Percentiles rank a stretch among this genome's conserved stretches.
Evolutionary conservation across 257 asterid species (phyloP).

Genomic region (Solanum chiquidenum): DNA sequence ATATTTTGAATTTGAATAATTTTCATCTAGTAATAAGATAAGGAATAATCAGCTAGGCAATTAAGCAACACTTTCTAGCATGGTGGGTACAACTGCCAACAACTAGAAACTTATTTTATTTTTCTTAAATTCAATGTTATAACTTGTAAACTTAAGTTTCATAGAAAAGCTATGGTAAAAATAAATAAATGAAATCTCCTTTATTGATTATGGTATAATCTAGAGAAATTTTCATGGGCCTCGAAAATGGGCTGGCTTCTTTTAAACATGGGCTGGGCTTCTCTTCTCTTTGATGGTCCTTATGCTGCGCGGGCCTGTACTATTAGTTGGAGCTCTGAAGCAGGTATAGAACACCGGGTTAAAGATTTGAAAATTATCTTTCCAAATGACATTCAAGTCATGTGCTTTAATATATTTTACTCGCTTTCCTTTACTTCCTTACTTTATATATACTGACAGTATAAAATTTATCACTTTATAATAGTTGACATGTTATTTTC

Average conservation of each 20-base stretch:
- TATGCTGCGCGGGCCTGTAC: not conserved
- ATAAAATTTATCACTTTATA: not conserved
- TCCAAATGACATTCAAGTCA: not conserved
- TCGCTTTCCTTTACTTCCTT: not conserved
- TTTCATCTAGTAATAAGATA: not conserved
- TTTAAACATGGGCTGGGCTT: not conserved
- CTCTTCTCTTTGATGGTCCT: not conserved
- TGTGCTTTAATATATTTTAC: not conserved
- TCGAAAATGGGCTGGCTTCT: not conserved
- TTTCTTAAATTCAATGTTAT: not conserved
- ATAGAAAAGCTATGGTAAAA: not conserved
- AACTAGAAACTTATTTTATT: not conserved
- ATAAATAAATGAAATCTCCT: not conserved
- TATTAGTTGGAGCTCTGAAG: not conserved
- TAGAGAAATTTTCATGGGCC: not conserved
- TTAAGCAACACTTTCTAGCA: not conserved
- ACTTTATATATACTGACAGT: not conserved
- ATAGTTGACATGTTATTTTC: not conserved
- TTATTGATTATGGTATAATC: not conserved
- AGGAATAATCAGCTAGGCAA: not conserved
- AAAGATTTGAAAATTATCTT: not conserved
- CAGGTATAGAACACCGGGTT: not conserved
- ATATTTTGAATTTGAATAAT: too few relatives aligned
- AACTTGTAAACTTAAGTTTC: not conserved
- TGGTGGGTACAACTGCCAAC: not conserved